Base-by-base conservation (phyloP, 75 land plant species). In the Pinus tabuliformis region DNA sequence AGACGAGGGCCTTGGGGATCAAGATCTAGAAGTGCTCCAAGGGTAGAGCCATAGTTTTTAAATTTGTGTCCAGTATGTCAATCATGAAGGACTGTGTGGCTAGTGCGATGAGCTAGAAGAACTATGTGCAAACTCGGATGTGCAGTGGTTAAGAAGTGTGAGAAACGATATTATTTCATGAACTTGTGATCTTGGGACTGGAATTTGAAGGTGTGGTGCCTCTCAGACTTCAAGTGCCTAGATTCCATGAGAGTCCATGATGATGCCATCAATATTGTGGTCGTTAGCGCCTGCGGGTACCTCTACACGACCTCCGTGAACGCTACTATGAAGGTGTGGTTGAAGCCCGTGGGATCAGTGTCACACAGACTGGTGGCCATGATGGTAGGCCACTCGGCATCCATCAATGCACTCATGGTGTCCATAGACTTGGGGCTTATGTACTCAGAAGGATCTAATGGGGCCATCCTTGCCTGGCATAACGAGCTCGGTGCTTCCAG, bases 171-270 rank as follows among this genome's bases (percentile, higher is more conserved):
- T 49, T 88, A 77, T 22, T 37, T 90, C 49, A 75, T 93, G 28
- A 92, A 91, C 84, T 94, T 95, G 0, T 95, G 92, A 1, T 92
- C 95, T 0, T 94, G 97, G 95, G 97, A 94, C 78, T 88, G 84
- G 72, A 86, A 89, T 21, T 74, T 94, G 16, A 94, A 94, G 72
- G 86, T 94, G 0, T 95, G 98, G 98, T 56, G 95, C n/a, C 59
- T 89, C 3, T 85, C 95, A 0, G 95, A 92, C 76, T 78, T 90
- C 73, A 86, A 84, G 82, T 95, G 98, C 70, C 37, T 95, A 63
- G 95, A 91, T 52, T 95, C 98, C 6, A 87, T 89, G 8, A 63
- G 75, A 21, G 91, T 92, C 1, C 98, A 95, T 62, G 91, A 90
- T 77, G 98, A 95, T 76, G 98, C 98, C 26, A 86, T 95, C 26